These are phyloP conservation scores for Cytospora leucostoma DNA, from an alignment of 2,329 filamentous ascomycete species.

Conservation along the genomic window DNA sequence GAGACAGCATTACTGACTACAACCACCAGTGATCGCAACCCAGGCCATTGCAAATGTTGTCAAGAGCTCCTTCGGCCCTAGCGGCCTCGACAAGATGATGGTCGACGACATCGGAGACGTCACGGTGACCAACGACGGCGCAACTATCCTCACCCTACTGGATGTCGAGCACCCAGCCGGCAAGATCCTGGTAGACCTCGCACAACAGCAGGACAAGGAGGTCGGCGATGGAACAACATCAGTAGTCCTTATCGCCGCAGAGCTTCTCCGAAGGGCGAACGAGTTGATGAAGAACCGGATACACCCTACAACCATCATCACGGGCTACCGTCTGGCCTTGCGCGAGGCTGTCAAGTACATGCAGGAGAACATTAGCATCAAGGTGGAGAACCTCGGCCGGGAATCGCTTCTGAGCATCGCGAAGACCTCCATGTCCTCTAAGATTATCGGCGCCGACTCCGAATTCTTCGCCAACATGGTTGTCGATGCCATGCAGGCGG, in stretches of 20 bases:
- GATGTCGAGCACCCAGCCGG: conserved; percentile 98
- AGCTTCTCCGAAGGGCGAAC: conserved; percentile 90
- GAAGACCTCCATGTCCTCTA: conserved; percentile 99
- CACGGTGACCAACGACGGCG: conserved; percentile 97
- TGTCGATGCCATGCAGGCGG: conserved; percentile 92
- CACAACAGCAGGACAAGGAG: conserved; percentile 98
- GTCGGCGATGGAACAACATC: conserved; percentile 98
- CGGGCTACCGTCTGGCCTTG: conserved; percentile 91
- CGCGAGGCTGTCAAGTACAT: conserved; percentile 98
- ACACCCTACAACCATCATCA: conserved; percentile 99
- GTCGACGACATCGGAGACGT: conserved; percentile 99
- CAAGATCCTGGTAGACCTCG: conserved; percentile 96
- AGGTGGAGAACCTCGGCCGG: conserved; percentile 86
- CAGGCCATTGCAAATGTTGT: conserved; percentile 98
- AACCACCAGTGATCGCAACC: conserved; percentile 75
- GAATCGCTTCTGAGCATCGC: conserved; percentile 94
- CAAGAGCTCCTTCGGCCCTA: conserved; percentile 97
- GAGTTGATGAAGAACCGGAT: conserved; percentile 99
- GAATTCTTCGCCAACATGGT: conserved; percentile 98
- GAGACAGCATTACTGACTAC: conserved; percentile 28
- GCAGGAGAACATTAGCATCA: conserved; percentile 96
- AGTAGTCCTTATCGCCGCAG: conserved; percentile 94
- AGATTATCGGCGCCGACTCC: conserved; percentile 94
- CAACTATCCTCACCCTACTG: conserved; percentile 90
- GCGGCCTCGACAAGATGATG: conserved; percentile 99